Evolutionary conservation across 257 asterid species (phyloP).

Genomic region (Thymus mandschuricus): DNA sequence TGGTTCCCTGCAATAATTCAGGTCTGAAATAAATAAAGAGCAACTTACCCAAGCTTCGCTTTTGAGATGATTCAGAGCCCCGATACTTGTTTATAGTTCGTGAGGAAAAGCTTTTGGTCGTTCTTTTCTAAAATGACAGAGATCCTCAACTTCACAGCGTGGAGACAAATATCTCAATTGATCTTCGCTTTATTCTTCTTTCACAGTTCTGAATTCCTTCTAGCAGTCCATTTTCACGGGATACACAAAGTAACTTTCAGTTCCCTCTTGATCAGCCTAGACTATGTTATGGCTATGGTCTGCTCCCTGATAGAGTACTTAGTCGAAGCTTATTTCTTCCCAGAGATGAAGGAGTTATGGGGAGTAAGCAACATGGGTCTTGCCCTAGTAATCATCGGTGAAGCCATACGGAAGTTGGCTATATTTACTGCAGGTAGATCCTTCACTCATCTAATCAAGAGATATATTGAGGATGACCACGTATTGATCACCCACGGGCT

Average conservation of each 20-base stretch:
- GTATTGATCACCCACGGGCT: slow-evolving; percentile 73
- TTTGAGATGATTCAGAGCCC: slow-evolving; percentile 35
- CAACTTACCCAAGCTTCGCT: slow-evolving; percentile 20
- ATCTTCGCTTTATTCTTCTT: slow-evolving; percentile 64
- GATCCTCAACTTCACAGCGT: slow-evolving; percentile 56
- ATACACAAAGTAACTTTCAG: slow-evolving; percentile 57
- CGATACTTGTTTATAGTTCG: slow-evolving; percentile 24
- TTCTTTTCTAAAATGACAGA: slow-evolving; percentile 62
- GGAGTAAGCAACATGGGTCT: slow-evolving; percentile 71
- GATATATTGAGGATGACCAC: slow-evolving; percentile 68
- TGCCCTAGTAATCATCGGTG: slow-evolving; percentile 71
- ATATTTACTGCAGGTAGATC: slow-evolving; percentile 86
- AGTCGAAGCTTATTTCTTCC: slow-evolving; percentile 66
- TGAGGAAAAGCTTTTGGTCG: slow-evolving; percentile 38
- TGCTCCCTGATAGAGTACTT: slow-evolving; percentile 70
- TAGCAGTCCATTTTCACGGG: slow-evolving; percentile 70
- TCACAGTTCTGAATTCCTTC: slow-evolving; percentile 71
- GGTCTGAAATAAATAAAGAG: slow-evolving; percentile 46
- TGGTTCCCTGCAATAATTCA: slow-evolving; percentile 44
- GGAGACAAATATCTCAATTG: slow-evolving; percentile 73
- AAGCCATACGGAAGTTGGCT: slow-evolving; percentile 76
- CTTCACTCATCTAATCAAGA: slow-evolving; percentile 80
- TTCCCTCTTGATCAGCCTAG: slow-evolving; percentile 81
- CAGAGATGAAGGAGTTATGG: slow-evolving; percentile 72
- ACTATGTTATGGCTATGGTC: slow-evolving; percentile 69